Evolutionary conservation across 2,329 filamentous ascomycete species (phyloP), one percentile per base, ranked within the genome.

Genomic region (Fusarium sp.): DNA sequence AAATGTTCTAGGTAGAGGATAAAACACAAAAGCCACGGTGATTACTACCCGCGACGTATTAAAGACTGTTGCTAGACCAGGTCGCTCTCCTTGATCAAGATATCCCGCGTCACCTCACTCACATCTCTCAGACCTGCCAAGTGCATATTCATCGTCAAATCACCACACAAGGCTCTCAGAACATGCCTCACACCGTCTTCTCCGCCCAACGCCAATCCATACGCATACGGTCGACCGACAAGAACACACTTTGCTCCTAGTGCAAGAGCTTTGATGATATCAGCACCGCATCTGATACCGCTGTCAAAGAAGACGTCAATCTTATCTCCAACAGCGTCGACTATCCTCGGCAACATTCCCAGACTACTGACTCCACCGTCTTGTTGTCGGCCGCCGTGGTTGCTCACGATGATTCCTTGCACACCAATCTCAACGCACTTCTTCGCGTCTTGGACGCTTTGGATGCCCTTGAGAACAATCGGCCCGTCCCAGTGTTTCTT

Each of bases 131-230:
- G 15, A 1, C 66, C 66, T 9, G 65, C 54, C 24, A 68, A n/a
- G 4, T 68, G 66, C 65, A 69, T 68, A 0, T 68, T 68, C 65
- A 68, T 69, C 2, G 65, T 69, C 18, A 62, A 18, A 38, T 68
- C 65, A n/a, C 60, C 66, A 38, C 66, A 69, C 3, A 68, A 0
- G 0, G 65, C 60, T 17, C 51, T 38, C 2, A 68, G 31, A 50
- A 61, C 56, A 58, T 69, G 52, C n/a, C 49, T 53, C 5, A 63
- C 60, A 3, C 60, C 60, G 31, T 63, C 50, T 8, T 63, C 60
- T 4, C 60, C 60, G 15, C 60, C 60, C 4, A 63, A 0, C 0
- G 60, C 60, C 13, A 63, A 6, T 0, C 60, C 60, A 40, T 63
- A 63, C 1, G 60, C 58, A 50, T 63, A 63, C 3, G 60, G 60